A percentile compares a stretch with the other conserved stretches of the same genome.
Evolutionary conservation across 306 rosid genomes (phyloP).

Genomic region (Cicer bijugum): DNA sequence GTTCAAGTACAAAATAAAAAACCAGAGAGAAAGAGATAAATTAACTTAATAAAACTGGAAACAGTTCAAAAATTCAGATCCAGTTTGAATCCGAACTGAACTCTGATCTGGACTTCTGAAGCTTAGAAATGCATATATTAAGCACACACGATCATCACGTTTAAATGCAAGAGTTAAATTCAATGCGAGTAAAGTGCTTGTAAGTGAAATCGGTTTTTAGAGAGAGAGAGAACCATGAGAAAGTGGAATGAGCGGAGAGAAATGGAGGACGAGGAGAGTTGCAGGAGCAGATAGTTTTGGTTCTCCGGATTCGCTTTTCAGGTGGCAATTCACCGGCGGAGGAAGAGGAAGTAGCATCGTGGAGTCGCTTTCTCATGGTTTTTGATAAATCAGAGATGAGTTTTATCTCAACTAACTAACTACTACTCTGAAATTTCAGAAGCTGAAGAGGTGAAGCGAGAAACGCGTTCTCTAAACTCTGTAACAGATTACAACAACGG

Average conservation of each 20-base stretch:
- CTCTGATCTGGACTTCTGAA: not conserved
- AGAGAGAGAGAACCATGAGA: constrained; percentile 59
- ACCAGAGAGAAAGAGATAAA: not conserved
- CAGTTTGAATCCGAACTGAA: constrained; percentile 22
- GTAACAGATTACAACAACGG: constrained; percentile 28
- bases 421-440: constrained; percentile 34
- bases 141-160: constrained; percentile 11
- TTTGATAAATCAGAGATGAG: constrained; percentile 16
- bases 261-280: constrained; percentile 71
- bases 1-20: not conserved
- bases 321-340: constrained; percentile 40
- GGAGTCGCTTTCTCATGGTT: constrained; percentile 59
- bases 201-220: constrained; percentile 33
- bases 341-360: constrained; percentile 40
- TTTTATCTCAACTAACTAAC: not conserved
- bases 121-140: not conserved
- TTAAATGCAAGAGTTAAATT: constrained; percentile 26
- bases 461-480: not conserved
- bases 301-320: constrained; percentile 65
- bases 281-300: constrained; percentile 73
- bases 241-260: constrained; percentile 65
- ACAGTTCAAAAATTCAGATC: constrained; percentile 39
- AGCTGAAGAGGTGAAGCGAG: constrained; percentile 28
- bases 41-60: not conserved
- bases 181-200: not conserved